Conservation (phyloP, 352 stramenopile species). For the Phytopythium litorale region DNA sequence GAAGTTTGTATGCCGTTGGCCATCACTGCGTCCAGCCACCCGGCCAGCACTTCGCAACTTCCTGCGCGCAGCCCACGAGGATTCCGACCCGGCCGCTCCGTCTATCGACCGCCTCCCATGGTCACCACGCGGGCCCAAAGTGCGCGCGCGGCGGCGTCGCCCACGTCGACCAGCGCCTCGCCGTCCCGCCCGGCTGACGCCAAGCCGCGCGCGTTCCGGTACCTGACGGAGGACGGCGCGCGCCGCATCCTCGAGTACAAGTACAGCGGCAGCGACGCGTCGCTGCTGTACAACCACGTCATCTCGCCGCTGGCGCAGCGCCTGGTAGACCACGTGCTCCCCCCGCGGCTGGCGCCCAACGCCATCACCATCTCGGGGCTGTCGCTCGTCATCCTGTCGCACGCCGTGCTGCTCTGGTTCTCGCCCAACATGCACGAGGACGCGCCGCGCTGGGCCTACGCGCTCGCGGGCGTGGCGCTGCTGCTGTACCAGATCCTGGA, state of each 20-base stretch:
- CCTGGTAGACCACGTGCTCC: constrained; percentile 75
- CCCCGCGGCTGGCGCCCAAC: constrained; percentile 70
- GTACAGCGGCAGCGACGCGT: constrained; percentile 84
- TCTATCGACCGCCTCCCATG: not conserved
- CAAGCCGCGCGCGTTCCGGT: constrained; percentile 30
- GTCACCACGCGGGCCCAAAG: constrained; percentile 7
- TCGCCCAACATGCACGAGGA: constrained; percentile 85
- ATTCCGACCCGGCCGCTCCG: too few species aligned
- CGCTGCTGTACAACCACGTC: constrained; percentile 79
- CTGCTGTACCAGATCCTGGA: constrained; percentile 84
- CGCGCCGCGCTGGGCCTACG: constrained; percentile 71
- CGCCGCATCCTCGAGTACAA: constrained; percentile 72
- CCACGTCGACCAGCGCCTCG: not conserved
- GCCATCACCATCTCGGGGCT: constrained; percentile 80
- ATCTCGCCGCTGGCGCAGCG: constrained; percentile 72
- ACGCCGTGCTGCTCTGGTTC: constrained; percentile 76
- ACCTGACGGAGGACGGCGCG: constrained; percentile 69
- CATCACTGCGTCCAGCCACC: not conserved
- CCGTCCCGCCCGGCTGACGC: not conserved
- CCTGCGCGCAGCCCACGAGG: not conserved
- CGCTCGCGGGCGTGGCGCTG: constrained; percentile 56
- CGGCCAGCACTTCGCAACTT: not conserved
- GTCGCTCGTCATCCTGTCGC: constrained; percentile 61
- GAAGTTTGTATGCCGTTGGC: not conserved
- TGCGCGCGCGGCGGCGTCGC: not conserved